These are phyloP conservation scores for Hypericum perforatum DNA, from an alignment of 345 rosid genomes.

Conservation along the genomic window DNA sequence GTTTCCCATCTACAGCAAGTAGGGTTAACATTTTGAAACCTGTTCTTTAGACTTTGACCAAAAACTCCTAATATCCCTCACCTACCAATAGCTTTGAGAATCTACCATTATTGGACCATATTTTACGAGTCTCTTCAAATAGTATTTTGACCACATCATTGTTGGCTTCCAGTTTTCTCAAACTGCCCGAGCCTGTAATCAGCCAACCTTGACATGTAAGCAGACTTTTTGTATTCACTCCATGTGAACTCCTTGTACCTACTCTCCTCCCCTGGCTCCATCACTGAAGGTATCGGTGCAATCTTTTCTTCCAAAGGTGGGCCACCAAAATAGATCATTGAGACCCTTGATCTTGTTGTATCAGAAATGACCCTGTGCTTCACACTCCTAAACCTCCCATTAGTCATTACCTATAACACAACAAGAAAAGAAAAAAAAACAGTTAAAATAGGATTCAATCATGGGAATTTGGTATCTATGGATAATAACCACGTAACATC, in stretches of 20 bases:
- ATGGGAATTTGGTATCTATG: too few relatives aligned
- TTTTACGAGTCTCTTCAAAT: neutral
- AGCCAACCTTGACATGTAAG: constrained; percentile 63
- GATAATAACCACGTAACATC: too few relatives aligned
- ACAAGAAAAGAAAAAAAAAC: too few relatives aligned
- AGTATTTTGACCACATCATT: constrained; percentile 9
- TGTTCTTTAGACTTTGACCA: constrained; percentile 6
- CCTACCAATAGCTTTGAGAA: too few relatives aligned
- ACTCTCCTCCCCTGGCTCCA: constrained; percentile 48
- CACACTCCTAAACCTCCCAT: constrained; percentile 80
- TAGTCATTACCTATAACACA: constrained; percentile 65
- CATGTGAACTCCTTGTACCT: constrained; percentile 82
- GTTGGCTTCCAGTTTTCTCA: constrained; percentile 27
- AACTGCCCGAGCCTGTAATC: constrained; percentile 64
- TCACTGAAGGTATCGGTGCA: constrained; percentile 37
- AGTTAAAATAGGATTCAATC: too few relatives aligned
- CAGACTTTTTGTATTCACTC: constrained; percentile 68
- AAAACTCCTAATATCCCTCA: constrained; percentile 12
- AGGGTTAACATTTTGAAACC: constrained; percentile 13
- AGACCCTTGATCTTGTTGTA: constrained; percentile 48
- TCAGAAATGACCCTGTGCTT: constrained; percentile 76
- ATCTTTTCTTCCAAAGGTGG: constrained; percentile 58
- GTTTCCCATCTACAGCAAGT: constrained; percentile 24
- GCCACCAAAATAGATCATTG: constrained; percentile 87
- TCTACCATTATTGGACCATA: too few relatives aligned